Base-by-base conservation (phyloP, 306 rosid species). In the Cicer yamashitae region DNA sequence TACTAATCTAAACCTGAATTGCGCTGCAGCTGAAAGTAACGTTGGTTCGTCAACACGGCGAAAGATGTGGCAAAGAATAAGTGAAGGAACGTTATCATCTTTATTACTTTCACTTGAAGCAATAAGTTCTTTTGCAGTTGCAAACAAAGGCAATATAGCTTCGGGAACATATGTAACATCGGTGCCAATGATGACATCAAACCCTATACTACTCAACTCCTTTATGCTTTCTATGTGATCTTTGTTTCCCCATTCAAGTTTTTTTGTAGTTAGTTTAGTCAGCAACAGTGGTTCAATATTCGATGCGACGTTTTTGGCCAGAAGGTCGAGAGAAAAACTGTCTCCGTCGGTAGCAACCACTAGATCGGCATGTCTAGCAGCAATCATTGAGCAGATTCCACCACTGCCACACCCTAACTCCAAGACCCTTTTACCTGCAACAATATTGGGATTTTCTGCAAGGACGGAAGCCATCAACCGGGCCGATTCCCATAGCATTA, bases 401-500 rank as follows among this genome's bases (percentile, higher is more conserved):
- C 89, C 88, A 25, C 96, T 87, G 77, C 98, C 98, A 17, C 91
- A 90, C 34, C 98, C 97, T 74, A 94, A 84, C 81, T 94, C 97
- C 80, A 94, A 78, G 22, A 91, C 96, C 82, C 85, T 86, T 86
- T 89, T 91, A 41, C 94, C 87, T 2, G 94, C 70, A 76, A 90
- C 88, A 20, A 94, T 87, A 10, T 69, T 43, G 51, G 96, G 96
- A 77, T 94, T 94, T 86, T 81, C 87, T 47, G 85, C 91, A 48
- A 92, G 83, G 67, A 94, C 71, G 6, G 93, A 86, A 63, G 97
- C 96, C 96, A 92, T 89, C 70, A 94, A 83, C 48, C 89, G 92
- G 74, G 97, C 96, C 0, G 97, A 91, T 86, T 94, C 99, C 97
- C 99, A 94, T 18, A 94, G 84, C 93, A 92, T 94, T 75, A 92